phyloP scores from a whole-genome alignment of 129 eudicot genomes.

The Gnaphalium uliginosum region DNA sequence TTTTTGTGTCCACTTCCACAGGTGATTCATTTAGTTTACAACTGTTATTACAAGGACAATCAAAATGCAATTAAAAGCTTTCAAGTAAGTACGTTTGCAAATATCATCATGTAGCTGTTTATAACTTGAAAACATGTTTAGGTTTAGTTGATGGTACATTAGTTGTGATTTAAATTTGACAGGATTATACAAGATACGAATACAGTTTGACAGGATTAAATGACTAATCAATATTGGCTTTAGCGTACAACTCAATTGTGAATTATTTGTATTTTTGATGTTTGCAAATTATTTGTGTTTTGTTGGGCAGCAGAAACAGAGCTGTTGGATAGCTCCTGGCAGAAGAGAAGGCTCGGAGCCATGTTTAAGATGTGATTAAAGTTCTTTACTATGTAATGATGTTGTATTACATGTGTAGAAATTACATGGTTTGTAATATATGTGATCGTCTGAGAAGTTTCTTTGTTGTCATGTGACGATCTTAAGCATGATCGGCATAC shows the following conservation, averaged over 20 bases:
- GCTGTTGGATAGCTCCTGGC: neutral
- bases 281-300: neutral
- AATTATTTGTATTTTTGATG: neutral
- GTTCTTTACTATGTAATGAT: neutral
- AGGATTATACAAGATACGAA: neutral
- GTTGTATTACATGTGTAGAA: too few relatives aligned
- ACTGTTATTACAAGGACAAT: neutral
- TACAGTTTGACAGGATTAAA: too few relatives aligned
- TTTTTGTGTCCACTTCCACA: neutral
- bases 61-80: neutral
- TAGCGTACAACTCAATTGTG: too few relatives aligned
- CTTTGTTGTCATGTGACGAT: neutral
- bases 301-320: neutral
- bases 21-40: neutral
- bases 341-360: neutral
- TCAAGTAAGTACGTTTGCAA: neutral
- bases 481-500: too few relatives aligned
- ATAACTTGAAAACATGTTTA: neutral
- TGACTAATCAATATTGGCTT: too few relatives aligned
- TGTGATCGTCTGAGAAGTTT: neutral
- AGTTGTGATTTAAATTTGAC: too few relatives aligned
- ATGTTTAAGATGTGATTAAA: neutral
- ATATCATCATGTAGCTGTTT: neutral
- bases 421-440: too few relatives aligned
- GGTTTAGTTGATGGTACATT: neutral